A percentile compares a stretch with the other conserved stretches of the same genome.
phyloP scores from a whole-genome alignment of 345 rosid genomes.

The Lepidium sativum region DNA sequence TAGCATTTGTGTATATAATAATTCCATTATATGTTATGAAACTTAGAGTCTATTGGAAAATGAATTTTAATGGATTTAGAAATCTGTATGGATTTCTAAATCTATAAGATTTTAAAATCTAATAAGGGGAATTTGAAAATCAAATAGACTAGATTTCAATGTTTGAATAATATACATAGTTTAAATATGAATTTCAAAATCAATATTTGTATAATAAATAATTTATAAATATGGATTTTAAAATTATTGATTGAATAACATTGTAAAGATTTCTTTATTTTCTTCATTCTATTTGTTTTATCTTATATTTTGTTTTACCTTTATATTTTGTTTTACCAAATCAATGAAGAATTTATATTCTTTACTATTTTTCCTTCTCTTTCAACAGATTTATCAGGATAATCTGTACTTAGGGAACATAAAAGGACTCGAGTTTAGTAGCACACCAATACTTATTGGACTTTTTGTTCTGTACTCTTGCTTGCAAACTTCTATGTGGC shows the following conservation, averaged over 20 bases:
- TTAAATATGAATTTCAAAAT: no score
- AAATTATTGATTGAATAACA: no score
- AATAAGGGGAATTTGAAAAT: no score
- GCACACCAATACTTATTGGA: not conserved
- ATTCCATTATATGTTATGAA: not conserved
- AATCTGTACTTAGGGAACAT: not conserved
- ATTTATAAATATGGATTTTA: no score
- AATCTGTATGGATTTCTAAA: no score
- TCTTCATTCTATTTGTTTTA: conserved; percentile 4
- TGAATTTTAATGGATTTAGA: no score
- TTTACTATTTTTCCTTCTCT: not conserved
- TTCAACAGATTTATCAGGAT: not conserved
- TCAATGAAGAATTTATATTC: conserved; percentile 12
- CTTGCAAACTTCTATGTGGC: not conserved
- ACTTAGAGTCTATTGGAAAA: no score
- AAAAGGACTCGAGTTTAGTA: not conserved
- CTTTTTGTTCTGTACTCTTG: not conserved
- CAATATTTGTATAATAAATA: no score
- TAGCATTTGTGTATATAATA: conserved; percentile 16
- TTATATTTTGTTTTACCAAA: not conserved
- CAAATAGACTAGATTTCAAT: no score
- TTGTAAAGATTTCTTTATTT: not conserved
- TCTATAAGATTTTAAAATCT: no score
- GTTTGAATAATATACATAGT: no score
- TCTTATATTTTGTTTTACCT: not conserved